phyloP scores from a whole-genome alignment of 352 stramenopile species.

The Globisporangium carolinianum region DNA sequence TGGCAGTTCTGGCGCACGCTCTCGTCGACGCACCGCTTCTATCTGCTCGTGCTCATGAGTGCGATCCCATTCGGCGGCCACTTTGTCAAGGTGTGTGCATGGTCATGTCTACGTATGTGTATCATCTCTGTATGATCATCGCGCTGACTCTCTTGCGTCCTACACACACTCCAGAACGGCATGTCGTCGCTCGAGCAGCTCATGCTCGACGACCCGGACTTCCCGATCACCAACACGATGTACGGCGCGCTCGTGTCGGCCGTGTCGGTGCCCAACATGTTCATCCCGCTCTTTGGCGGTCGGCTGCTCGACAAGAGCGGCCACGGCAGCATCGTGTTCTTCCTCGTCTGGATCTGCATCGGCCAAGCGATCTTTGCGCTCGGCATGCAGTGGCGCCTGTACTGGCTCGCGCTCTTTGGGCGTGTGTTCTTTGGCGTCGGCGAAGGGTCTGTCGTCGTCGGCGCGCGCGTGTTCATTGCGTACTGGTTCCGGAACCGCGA shows the following conservation, averaged over 20 bases:
- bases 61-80: slow-evolving; percentile 80
- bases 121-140: too few species aligned
- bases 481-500: slow-evolving; percentile 79
- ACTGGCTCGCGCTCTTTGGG: slow-evolving; percentile 74
- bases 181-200: slow-evolving; percentile 78
- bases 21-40: slow-evolving; percentile 67
- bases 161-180: slow-evolving; percentile 34
- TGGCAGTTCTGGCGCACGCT: slow-evolving; percentile 75
- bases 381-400: slow-evolving; percentile 62
- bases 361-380: slow-evolving; percentile 75
- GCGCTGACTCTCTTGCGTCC: too few species aligned
- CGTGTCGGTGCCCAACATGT: slow-evolving; percentile 81
- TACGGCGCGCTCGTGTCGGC: slow-evolving; percentile 76
- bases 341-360: slow-evolving; percentile 77
- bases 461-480: slow-evolving; percentile 72
- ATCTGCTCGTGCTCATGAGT: slow-evolving; percentile 78
- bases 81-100: slow-evolving; percentile 63
- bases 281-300: slow-evolving; percentile 70
- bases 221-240: slow-evolving; percentile 81
- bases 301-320: slow-evolving; percentile 76
- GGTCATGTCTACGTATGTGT: too few species aligned
- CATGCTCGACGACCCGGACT: slow-evolving; percentile 68
- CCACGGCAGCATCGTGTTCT: slow-evolving; percentile 67
- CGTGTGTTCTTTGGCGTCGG: slow-evolving; percentile 81
- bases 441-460: slow-evolving; percentile 75